A percentile compares a stretch with the other conserved stretches of the same genome.
Evolutionary conservation across 257 asterid genomes (phyloP).

Genomic region (Ocimum tenuiflorum): DNA sequence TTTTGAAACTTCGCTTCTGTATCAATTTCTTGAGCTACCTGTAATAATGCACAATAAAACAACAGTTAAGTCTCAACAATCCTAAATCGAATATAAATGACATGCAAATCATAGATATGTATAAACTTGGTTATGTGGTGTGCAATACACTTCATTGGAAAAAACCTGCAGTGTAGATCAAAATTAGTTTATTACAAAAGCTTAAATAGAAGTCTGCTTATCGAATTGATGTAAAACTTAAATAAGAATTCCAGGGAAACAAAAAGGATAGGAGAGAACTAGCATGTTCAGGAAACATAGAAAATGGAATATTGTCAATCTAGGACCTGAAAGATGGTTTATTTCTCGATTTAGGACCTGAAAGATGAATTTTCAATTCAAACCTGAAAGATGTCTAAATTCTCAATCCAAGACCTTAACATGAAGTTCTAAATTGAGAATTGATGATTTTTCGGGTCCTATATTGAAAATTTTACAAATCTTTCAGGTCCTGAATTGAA

Average conservation of each 20-base stretch:
- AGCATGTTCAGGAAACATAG: slow-evolving; percentile 7
- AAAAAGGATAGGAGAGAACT: neutral
- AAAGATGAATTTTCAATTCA: too few species aligned
- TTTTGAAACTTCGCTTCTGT: slow-evolving; percentile 81
- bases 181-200: too few species aligned
- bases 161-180: too few species aligned
- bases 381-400: too few species aligned
- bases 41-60: slow-evolving; percentile 22
- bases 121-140: neutral
- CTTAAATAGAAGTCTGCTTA: neutral
- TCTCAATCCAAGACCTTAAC: too few species aligned
- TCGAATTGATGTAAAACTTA: neutral
- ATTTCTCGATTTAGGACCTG: too few species aligned
- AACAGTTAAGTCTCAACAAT: neutral
- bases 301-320: too few species aligned
- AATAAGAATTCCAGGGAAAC: neutral
- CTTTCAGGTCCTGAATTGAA: too few species aligned
- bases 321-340: too few species aligned
- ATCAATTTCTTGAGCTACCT: slow-evolving; percentile 90
- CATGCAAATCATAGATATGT: slow-evolving; percentile 3
- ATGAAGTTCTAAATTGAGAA: too few species aligned
- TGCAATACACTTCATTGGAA: too few species aligned
- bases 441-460: too few species aligned
- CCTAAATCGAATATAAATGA: neutral
- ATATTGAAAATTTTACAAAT: neutral